Evolutionary conservation across 305 asterid genomes (phyloP).

Genomic region (Galium porrigens): DNA sequence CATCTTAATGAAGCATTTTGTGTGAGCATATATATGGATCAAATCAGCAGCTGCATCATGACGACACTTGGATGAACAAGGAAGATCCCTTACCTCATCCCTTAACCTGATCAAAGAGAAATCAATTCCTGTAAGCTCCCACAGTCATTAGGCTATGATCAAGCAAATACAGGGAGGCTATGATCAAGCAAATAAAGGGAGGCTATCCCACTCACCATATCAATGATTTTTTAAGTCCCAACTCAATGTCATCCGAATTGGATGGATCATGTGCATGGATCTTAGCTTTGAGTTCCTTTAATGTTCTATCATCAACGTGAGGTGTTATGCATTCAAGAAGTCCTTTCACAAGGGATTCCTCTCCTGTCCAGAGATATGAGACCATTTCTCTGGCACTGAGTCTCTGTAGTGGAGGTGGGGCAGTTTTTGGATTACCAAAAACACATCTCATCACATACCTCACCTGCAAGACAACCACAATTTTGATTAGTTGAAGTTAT

Average conservation of each 20-base stretch:
- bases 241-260: slow-evolving; percentile 42
- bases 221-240: slow-evolving; percentile 60
- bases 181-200: background rate
- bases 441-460: slow-evolving; percentile 90
- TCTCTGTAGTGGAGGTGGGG: slow-evolving; percentile 90
- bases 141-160: background rate
- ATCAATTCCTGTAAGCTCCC: slow-evolving; percentile 1
- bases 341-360: slow-evolving; percentile 85
- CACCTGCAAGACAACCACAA: slow-evolving; percentile 40
- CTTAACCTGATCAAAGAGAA: slow-evolving; percentile 56
- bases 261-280: slow-evolving; percentile 74
- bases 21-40: slow-evolving; percentile 81
- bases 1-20: slow-evolving; percentile 59
- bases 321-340: slow-evolving; percentile 69
- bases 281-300: slow-evolving; percentile 61
- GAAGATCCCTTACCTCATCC: slow-evolving; percentile 89
- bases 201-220: slow-evolving; percentile 47
- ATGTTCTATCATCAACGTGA: slow-evolving; percentile 50
- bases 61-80: slow-evolving; percentile 73
- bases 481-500: background rate
- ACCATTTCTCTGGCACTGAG: slow-evolving; percentile 62
- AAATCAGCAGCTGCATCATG: slow-evolving; percentile 99
- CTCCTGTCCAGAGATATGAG: slow-evolving; percentile 78
- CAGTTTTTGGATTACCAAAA: slow-evolving; percentile 83
- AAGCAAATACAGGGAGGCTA: background rate